Evolutionary conservation across 208 protist species (phyloP).

Genomic region (Crithidia brevicula): DNA sequence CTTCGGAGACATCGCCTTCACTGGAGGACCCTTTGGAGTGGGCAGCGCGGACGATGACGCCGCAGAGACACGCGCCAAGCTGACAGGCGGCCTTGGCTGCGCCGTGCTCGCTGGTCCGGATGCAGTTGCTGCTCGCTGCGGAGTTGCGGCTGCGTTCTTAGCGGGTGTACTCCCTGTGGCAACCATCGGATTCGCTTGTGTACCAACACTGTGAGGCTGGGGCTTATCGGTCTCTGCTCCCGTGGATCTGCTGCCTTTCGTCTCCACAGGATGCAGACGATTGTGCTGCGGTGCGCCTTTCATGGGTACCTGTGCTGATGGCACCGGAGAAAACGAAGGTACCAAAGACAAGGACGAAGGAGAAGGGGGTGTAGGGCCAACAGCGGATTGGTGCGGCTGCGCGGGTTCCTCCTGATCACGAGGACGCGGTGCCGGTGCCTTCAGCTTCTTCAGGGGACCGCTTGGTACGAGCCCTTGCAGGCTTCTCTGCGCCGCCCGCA

Average conservation of each 20-base stretch:
- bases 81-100: too few species aligned
- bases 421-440: neutral
- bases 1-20: slow-evolving; percentile 11
- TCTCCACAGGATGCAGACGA: too few species aligned
- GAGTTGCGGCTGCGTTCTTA: too few species aligned
- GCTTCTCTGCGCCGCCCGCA: slow-evolving; percentile 14
- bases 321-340: neutral
- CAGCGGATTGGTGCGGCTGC: neutral
- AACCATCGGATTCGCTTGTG: too few species aligned
- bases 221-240: too few species aligned
- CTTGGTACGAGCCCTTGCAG: slow-evolving; percentile 21
- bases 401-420: neutral
- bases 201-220: too few species aligned
- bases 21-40: neutral
- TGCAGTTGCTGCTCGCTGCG: too few species aligned
- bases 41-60: neutral
- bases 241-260: too few species aligned
- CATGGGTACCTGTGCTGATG: neutral
- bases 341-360: neutral
- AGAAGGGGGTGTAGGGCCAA: neutral
- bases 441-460: slow-evolving; percentile 20
- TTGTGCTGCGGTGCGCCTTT: neutral
- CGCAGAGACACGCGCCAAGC: neutral
- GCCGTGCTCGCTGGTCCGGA: too few species aligned
- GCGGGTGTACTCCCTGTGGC: too few species aligned